These are phyloP conservation scores for Podaxis rugospora DNA, from an alignment of 768 basidiomycete species.

Conservation along the genomic window DNA sequence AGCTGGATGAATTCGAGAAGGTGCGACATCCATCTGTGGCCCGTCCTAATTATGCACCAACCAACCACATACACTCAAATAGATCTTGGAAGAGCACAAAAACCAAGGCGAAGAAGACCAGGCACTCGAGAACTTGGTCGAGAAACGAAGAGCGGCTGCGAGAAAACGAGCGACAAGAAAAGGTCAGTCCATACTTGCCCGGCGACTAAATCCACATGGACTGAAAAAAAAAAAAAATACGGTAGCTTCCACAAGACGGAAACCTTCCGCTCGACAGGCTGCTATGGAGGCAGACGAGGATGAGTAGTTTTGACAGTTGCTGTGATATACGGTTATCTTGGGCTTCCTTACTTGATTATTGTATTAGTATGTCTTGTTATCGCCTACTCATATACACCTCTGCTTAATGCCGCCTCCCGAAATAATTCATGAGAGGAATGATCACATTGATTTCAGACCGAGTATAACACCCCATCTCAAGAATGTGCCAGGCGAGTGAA, in stretches of 20 bases:
- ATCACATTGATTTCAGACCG: no score
- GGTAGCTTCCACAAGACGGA: not conserved
- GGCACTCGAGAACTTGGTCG: conserved; percentile 81
- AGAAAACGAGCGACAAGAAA: conserved; percentile 60
- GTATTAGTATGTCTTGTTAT: not conserved
- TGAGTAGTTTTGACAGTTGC: not conserved
- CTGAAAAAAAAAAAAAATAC: not conserved
- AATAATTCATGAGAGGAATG: no score
- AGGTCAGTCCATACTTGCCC: conserved; percentile 23
- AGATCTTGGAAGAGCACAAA: conserved; percentile 84
- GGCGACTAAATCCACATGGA: not conserved
- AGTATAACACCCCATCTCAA: no score
- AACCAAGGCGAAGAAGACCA: conserved; percentile 90
- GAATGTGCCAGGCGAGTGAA: no score
- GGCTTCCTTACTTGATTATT: not conserved
- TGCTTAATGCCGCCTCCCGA: no score
- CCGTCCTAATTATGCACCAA: not conserved
- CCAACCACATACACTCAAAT: conserved; percentile 2
- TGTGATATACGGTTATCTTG: not conserved
- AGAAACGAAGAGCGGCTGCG: conserved; percentile 77
- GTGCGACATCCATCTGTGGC: conserved; percentile 31
- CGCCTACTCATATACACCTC: no score
- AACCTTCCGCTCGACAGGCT: not conserved
- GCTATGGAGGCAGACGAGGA: conserved; percentile 4
- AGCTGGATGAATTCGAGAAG: conserved; percentile 91